Evolutionary conservation across 176 grass and related monocot genomes (phyloP).

Genomic region (Carex pumila): DNA sequence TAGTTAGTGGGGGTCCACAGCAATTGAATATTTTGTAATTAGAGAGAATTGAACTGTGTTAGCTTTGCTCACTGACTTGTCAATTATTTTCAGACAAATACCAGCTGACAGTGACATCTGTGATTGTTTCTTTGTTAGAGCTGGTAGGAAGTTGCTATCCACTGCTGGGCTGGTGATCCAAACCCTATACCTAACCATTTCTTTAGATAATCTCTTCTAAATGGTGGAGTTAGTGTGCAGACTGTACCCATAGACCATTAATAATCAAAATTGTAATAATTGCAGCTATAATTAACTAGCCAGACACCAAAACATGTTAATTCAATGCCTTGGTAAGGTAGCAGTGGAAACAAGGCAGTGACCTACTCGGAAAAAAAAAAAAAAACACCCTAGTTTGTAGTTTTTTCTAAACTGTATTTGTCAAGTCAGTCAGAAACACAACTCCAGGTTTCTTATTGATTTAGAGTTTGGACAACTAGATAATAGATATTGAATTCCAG

Average conservation of each 20-base stretch:
- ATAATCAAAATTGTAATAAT: not conserved
- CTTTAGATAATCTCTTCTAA: not conserved
- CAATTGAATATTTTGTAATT: slow-evolving; percentile 1
- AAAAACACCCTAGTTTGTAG: no score
- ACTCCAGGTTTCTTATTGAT: not conserved
- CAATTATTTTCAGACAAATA: slow-evolving; percentile 10
- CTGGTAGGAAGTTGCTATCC: slow-evolving; percentile 6
- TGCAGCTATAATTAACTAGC: not conserved
- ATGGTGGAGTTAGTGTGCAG: not conserved
- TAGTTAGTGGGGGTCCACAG: not conserved
- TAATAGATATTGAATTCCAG: not conserved
- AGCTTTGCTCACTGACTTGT: slow-evolving; percentile 2
- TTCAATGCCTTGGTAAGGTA: not conserved
- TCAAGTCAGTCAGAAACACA: not conserved
- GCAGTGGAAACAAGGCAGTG: not conserved
- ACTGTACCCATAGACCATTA: not conserved
- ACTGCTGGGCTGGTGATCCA: not conserved
- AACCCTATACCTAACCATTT: slow-evolving; percentile 16
- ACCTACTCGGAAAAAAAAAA: not conserved
- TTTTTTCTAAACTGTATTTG: not conserved
- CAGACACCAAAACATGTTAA: not conserved
- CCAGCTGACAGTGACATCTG: not conserved
- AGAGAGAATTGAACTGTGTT: not conserved
- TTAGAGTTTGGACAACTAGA: not conserved
- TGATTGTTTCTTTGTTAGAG: not conserved